Evolutionary conservation across 106 monocot species (phyloP).

Genomic region (Apostasia ramifera): DNA sequence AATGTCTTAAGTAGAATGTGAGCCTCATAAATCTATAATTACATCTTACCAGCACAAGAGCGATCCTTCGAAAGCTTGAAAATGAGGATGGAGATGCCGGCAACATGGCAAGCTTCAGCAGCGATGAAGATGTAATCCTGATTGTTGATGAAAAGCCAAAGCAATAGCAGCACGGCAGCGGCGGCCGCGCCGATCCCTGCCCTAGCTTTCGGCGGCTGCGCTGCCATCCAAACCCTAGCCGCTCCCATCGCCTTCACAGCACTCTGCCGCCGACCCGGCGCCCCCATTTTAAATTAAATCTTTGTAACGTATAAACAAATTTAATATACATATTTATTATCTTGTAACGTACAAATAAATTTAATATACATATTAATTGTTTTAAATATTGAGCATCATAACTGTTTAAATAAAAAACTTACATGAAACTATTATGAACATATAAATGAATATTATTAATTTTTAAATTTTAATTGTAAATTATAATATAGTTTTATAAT

Average conservation of each 20-base stretch:
- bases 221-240: not conserved
- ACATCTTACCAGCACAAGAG: conserved; percentile 6
- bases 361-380: too few species aligned
- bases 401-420: too few species aligned
- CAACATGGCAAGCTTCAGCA: not conserved
- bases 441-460: too few species aligned
- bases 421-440: too few species aligned
- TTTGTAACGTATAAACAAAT: too few species aligned
- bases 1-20: not conserved
- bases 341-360: too few species aligned
- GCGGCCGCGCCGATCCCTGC: not conserved
- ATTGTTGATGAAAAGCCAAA: not conserved
- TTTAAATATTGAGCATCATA: too few species aligned
- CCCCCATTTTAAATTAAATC: not conserved
- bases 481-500: too few species aligned
- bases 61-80: conserved; percentile 4
- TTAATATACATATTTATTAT: too few species aligned
- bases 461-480: too few species aligned
- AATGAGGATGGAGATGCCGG: conserved; percentile 5
- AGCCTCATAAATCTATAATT: too few species aligned
- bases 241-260: not conserved
- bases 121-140: not conserved
- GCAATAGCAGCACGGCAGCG: not conserved
- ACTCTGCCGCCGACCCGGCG: not conserved
- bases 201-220: not conserved